phyloP scores from a whole-genome alignment of 2,329 filamentous ascomycete species.

The Lojkania enalia region DNA sequence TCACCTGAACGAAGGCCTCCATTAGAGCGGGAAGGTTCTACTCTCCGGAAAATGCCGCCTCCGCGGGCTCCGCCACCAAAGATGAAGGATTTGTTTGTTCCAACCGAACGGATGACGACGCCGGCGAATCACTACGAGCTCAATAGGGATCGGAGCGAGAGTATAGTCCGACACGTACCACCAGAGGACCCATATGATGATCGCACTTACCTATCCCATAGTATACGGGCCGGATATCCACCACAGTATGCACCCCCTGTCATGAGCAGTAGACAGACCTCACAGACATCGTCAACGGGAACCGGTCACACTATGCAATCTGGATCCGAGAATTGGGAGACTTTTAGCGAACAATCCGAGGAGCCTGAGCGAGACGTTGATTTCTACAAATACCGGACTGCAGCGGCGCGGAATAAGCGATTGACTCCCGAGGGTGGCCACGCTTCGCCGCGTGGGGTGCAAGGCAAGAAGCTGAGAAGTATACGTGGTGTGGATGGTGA shows the following conservation, averaged over 20 bases:
- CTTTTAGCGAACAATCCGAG: slow-evolving; percentile 83
- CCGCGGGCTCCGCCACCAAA: slow-evolving; percentile 72
- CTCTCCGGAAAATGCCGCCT: slow-evolving; percentile 47
- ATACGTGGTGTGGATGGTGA: slow-evolving; percentile 53
- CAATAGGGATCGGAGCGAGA: slow-evolving; percentile 56
- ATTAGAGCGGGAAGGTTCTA: slow-evolving; percentile 35
- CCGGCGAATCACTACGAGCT: slow-evolving; percentile 47
- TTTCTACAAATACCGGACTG: slow-evolving; percentile 75
- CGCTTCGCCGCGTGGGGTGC: slow-evolving; percentile 35
- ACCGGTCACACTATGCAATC: slow-evolving; percentile 66
- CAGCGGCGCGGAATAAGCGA: slow-evolving; percentile 69
- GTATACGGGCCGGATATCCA: slow-evolving; percentile 30
- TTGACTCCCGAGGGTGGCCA: slow-evolving; percentile 48
- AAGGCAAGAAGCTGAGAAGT: slow-evolving; percentile 45
- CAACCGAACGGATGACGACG: slow-evolving; percentile 52
- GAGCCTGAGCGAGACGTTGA: slow-evolving; percentile 69
- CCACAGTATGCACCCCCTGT: slow-evolving; percentile 31
- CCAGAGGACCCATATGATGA: slow-evolving; percentile 87
- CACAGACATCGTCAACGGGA: slow-evolving; percentile 63
- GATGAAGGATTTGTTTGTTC: slow-evolving; percentile 79
- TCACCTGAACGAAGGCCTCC: slow-evolving; percentile 70
- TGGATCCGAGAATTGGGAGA: slow-evolving; percentile 97
- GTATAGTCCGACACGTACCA: slow-evolving; percentile 61
- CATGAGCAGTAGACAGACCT: slow-evolving; percentile 65
- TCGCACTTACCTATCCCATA: slow-evolving; percentile 39